Evolutionary conservation across 2,329 filamentous ascomycete species (phyloP), one percentile per base, ranked within the genome.

Genomic region (Xylaria sp.): DNA sequence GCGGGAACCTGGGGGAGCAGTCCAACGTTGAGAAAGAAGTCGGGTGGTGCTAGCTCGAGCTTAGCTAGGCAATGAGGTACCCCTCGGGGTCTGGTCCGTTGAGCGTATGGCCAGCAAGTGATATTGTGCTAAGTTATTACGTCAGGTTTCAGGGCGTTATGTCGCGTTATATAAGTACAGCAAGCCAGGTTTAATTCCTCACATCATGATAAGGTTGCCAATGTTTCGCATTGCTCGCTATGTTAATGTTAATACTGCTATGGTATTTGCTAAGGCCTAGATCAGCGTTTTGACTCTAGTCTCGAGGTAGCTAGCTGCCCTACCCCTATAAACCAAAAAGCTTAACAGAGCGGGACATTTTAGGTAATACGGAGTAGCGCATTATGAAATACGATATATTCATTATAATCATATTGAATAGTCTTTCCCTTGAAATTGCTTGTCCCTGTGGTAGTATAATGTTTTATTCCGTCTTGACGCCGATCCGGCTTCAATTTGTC

Each of bases 1-100:
- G 81, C 83, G 0, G 83, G 81, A 0, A 78, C 81, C 8, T 84
- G 83, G 81, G 83, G 83, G 12, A 80, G 84, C 58, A 79, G 81
- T 25, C 80, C 83, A 20, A 82, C 80, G 67, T 53, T 83, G 63
- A 79, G 79, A 62, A 80, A 78, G 66, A 79, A 78, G 55, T 67
- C 76, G 4, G 71, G 68, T 4, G 59, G 60, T 41, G 69, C 36
- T 12, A 68, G 59, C 15, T 66, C 72, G 56, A 70, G 68, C 7
- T 57, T 71, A n/a, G 63, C 55, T 6, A 73, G 62, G 45, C 67
- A 66, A 13, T 76, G 36, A 71, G n/a, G 48, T n/a, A 6, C 28
- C 18, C 43, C 12, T 46, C 5, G 46, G 23, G 23, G 23, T 4
- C 23, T 55, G 18, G 25, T 15, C 18, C n/a, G 46, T n/a, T 8